Percentiles rank a stretch among this genome's conserved stretches.
phyloP scores from a whole-genome alignment of 1,284 basidiomycete genomes.

The Veloporphyrellus conicus region DNA sequence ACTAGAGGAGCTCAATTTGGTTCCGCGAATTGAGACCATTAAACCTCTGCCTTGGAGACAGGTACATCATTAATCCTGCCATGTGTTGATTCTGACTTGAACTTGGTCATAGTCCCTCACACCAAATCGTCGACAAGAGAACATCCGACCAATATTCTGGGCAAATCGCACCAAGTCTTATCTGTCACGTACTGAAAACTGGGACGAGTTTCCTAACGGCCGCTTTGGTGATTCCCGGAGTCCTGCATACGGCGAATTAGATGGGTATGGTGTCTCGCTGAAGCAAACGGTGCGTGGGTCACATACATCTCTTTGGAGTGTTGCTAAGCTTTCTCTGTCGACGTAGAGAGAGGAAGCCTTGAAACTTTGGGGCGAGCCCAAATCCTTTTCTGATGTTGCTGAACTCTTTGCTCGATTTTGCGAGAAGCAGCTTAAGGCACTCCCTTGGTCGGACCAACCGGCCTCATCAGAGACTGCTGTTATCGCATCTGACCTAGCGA shows the following conservation, averaged over 20 bases:
- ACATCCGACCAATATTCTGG: conserved; percentile 94
- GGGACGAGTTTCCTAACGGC: conserved; percentile 99
- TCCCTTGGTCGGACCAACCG: conserved; percentile 95
- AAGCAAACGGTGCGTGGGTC: conserved; percentile 65
- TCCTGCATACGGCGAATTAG: conserved; percentile 96
- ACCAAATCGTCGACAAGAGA: conserved; percentile 80
- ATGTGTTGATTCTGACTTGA: conserved; percentile 50
- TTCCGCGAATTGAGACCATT: conserved; percentile 80
- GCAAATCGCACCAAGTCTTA: conserved; percentile 91
- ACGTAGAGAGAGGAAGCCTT: conserved; percentile 76
- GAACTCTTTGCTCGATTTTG: conserved; percentile 83
- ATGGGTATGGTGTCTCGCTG: conserved; percentile 88
- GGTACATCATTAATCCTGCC: conserved; percentile 38
- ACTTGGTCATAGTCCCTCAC: conserved; percentile 68
- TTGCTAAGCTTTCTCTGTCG: conserved; percentile 5
- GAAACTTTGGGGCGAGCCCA: conserved; percentile 85
- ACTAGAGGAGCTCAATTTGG: conserved; percentile 81
- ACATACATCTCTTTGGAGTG: background rate
- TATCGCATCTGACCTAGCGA: conserved; percentile 76
- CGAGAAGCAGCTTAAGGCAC: conserved; percentile 60
- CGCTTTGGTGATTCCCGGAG: conserved; percentile 95
- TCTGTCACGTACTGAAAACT: conserved; percentile 88
- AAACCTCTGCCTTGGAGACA: conserved; percentile 93
- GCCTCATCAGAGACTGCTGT: conserved; percentile 82
- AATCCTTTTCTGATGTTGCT: conserved; percentile 61